These are phyloP conservation scores for Kregervanrija fluxuum DNA, from an alignment of 805 yeast genomes.

Conservation along the genomic window DNA sequence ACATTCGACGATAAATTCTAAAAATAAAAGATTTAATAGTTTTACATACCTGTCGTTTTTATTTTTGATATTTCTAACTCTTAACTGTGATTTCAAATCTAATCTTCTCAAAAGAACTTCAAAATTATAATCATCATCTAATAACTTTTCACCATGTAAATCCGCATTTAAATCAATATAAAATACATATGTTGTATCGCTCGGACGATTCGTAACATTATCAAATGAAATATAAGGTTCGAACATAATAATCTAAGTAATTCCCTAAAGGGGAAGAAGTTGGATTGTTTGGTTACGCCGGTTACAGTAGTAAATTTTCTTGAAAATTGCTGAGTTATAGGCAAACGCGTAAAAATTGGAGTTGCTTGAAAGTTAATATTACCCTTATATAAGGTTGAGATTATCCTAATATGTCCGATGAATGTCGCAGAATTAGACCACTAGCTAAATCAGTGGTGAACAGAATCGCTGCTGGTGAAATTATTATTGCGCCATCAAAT, in stretches of 20 bases:
- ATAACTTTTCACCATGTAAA: neutral
- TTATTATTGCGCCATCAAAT: slow-evolving; percentile 87
- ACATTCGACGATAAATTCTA: slow-evolving; percentile 34
- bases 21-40: slow-evolving; percentile 40
- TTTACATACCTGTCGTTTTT: slow-evolving; percentile 29
- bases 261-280: neutral
- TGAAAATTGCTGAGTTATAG: no score
- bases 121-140: slow-evolving; percentile 13
- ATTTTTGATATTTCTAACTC: slow-evolving; percentile 34
- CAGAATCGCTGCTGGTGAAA: slow-evolving; percentile 95
- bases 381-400: neutral
- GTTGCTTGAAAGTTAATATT: neutral
- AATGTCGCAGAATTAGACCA: slow-evolving; percentile 17
- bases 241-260: neutral
- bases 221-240: neutral
- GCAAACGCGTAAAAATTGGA: no score
- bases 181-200: neutral
- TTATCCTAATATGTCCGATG: no score
- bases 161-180: no score
- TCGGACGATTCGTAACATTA: neutral
- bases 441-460: slow-evolving; percentile 73
- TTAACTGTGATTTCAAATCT: slow-evolving; percentile 31
- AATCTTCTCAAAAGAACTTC: slow-evolving; percentile 11
- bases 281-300: neutral
- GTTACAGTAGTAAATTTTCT: neutral